Evolutionary conservation across 192 early-diverging fungal genomes (phyloP), one percentile per base, ranked within the genome.

Genomic region (Coemansia sp.): DNA sequence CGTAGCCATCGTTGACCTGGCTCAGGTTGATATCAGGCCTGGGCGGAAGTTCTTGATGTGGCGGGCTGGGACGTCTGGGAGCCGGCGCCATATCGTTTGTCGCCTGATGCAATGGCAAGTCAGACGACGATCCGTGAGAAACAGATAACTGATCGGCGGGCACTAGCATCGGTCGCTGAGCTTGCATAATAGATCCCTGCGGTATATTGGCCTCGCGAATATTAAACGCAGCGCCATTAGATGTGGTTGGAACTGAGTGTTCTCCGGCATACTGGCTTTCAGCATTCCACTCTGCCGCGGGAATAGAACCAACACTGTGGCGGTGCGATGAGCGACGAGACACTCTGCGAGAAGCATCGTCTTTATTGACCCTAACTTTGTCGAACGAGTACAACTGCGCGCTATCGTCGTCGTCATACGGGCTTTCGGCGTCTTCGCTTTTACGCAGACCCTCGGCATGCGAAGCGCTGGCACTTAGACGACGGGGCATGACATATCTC

Each of bases 351-450:
- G 59, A 33, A 33, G 11, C 14, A 21, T 61, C 37, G 10, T 61
- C 59, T 38, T 61, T 37, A 13, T 44, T 61, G 23, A 80, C 72
- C 47, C 53, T 80, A 57, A 80, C 69, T 40, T 50, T 71, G 38
- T 80, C 72, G 26, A 80, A 80, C 19, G 72, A 71, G 49, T 68
- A 70, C 32, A 80, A n/a, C 23, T 68, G 72, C 28, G 63, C 63
- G 59, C 63, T 61, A 10, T 73, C 76, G 63, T 69, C 64, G n/a
- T 65, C 57, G 9, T 76, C 74, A 43, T 66, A 50, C 53, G 58
- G 57, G 57, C 69, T 66, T 9, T 80, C 76, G 1, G 62, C 57
- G n/a, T 64, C 70, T n/a, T 39, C 16, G 35, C 32, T 37, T 62
- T 19, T 59, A 47, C 32, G 55, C 42, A 49, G 13, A 9, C 67